Evolutionary conservation across 305 asterid genomes (phyloP).

Genomic region (Solanum aculeatissimum): DNA sequence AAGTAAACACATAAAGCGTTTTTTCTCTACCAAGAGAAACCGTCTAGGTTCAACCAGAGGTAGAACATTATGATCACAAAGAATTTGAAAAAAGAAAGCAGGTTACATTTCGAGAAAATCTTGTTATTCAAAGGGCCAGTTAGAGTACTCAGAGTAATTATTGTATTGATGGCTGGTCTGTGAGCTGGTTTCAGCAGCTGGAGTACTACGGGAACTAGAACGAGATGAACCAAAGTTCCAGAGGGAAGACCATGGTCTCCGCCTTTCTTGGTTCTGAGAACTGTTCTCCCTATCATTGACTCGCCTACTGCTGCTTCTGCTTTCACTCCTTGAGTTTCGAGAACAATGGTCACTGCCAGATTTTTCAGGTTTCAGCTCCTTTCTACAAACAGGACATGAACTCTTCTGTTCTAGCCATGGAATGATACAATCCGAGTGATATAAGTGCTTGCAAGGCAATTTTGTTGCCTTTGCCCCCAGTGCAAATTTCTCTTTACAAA

Average conservation of each 20-base stretch:
- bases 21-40: not conserved
- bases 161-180: constrained; percentile 30
- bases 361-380: constrained; percentile 29
- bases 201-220: constrained; percentile 24
- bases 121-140: constrained; percentile 63
- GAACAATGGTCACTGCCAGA: not conserved
- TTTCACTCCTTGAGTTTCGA: constrained; percentile 28
- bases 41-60: constrained; percentile 20
- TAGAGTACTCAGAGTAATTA: constrained; percentile 39
- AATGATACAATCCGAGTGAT: constrained; percentile 69
- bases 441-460: constrained; percentile 79
- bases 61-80: constrained; percentile 15
- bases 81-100: constrained; percentile 1
- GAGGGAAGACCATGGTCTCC: constrained; percentile 71
- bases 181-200: constrained; percentile 36
- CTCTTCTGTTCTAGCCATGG: constrained; percentile 74
- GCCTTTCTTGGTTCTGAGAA: constrained; percentile 27
- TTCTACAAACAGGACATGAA: constrained; percentile 84
- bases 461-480: constrained; percentile 57
- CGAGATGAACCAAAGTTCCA: constrained; percentile 76
- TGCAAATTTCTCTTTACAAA: constrained; percentile 70
- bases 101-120: not conserved
- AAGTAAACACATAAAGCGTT: not conserved
- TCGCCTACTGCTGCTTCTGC: constrained; percentile 40
- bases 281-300: constrained; percentile 25